Conservation (phyloP, 2,329 filamentous ascomycete species). For the Fusarium incarnatum region DNA sequence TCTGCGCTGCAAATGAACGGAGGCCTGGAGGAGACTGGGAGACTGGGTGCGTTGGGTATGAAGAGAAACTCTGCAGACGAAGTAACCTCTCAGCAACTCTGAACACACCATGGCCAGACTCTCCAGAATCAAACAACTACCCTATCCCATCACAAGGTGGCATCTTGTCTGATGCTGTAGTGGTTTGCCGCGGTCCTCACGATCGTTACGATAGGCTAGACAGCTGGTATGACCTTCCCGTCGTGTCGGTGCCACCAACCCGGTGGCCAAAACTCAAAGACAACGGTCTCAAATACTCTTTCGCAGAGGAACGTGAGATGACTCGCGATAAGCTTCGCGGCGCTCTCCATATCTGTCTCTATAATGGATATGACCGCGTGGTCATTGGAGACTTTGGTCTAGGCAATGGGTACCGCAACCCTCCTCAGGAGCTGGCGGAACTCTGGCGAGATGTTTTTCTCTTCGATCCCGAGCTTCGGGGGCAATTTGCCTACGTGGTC, state of each 20-base stretch:
- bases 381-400: conserved; percentile 74
- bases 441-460: conserved; percentile 74
- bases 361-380: conserved; percentile 66
- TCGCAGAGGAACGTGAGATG: conserved; percentile 76
- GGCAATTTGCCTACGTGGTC: conserved; percentile 70
- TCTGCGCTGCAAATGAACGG: conserved; percentile 81
- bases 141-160: conserved; percentile 77
- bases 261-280: conserved; percentile 79
- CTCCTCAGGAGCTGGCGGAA: conserved; percentile 71
- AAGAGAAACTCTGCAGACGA: conserved; percentile 78
- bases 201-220: conserved; percentile 70
- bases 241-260: conserved; percentile 79
- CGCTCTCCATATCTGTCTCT: conserved; percentile 76
- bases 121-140: conserved; percentile 66
- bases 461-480: conserved; percentile 71
- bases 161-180: conserved; percentile 76
- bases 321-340: conserved; percentile 79
- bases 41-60: conserved; percentile 62
- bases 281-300: conserved; percentile 75
- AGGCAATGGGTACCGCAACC: conserved; percentile 73
- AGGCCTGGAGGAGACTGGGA: conserved; percentile 85
- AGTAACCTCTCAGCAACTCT: conserved; percentile 79
- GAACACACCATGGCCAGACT: conserved; percentile 67
- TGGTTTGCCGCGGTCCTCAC: conserved; percentile 78
- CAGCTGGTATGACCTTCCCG: conserved; percentile 70